Evolutionary conservation across 2,329 filamentous ascomycete species (phyloP).

Genomic region (Monosporascus sp.): DNA sequence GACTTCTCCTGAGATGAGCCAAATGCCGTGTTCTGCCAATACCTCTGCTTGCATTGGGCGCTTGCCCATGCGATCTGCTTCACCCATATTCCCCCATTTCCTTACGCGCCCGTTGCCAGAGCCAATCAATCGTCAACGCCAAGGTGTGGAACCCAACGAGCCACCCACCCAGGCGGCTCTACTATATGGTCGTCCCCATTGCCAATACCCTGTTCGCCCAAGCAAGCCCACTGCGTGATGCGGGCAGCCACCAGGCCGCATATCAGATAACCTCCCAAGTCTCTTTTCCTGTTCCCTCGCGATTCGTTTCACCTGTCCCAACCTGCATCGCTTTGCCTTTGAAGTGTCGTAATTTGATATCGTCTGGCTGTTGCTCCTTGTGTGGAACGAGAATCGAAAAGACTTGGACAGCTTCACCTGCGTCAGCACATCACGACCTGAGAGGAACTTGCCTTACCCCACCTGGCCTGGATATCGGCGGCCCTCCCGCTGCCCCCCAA

Average conservation of each 20-base stretch:
- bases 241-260: slow-evolving; percentile 18
- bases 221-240: slow-evolving; percentile 10
- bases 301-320: slow-evolving; percentile 17
- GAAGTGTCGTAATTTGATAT: slow-evolving; percentile 6
- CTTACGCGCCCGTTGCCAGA: slow-evolving; percentile 21
- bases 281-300: slow-evolving; percentile 10
- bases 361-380: slow-evolving; percentile 4
- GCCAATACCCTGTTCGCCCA: slow-evolving; percentile 7
- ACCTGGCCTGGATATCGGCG: slow-evolving; percentile 20
- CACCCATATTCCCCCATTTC: slow-evolving; percentile 12
- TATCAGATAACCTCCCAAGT: slow-evolving; percentile 17
- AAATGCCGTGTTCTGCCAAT: not conserved
- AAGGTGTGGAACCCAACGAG: slow-evolving; percentile 17
- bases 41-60: slow-evolving; percentile 18
- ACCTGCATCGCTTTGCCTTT: slow-evolving; percentile 5
- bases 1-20: not conserved
- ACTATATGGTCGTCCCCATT: slow-evolving; percentile 2
- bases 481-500: slow-evolving; percentile 3
- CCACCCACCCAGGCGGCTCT: slow-evolving; percentile 6
- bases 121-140: slow-evolving; percentile 21
- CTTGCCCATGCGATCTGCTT: slow-evolving; percentile 20
- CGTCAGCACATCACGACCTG: slow-evolving; percentile 1
- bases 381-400: slow-evolving; percentile 2
- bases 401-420: slow-evolving; percentile 9
- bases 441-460: slow-evolving; percentile 17